phyloP scores from a whole-genome alignment of 805 yeast genomes.

The Metschnikowia vanudenii region DNA sequence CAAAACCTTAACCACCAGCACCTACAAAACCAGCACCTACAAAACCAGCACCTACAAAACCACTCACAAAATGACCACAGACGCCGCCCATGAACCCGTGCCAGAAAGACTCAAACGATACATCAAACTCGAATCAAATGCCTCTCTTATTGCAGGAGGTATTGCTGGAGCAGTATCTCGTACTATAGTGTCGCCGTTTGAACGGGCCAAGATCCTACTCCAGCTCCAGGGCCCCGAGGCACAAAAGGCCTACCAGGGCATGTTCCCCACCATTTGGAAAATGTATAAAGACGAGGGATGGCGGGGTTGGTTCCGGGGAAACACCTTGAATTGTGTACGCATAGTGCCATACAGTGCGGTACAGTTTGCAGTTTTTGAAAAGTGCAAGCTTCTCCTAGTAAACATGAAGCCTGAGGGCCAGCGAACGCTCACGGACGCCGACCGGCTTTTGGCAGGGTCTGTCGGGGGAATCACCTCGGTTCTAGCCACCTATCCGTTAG shows the following conservation, averaged over 20 bases:
- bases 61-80: conserved; percentile 1
- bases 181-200: conserved; percentile 93
- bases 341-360: conserved; percentile 94
- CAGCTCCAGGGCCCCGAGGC: conserved; percentile 77
- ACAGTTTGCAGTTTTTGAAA: conserved; percentile 83
- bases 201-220: conserved; percentile 85
- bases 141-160: conserved; percentile 73
- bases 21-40: too few relatives aligned
- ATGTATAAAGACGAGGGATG: conserved; percentile 92
- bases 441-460: conserved; percentile 74
- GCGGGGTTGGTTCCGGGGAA: conserved; percentile 86
- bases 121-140: conserved; percentile 49
- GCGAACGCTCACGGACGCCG: conserved; percentile 44
- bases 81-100: neutral
- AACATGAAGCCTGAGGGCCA: conserved; percentile 24
- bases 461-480: conserved; percentile 81
- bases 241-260: conserved; percentile 57
- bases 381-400: conserved; percentile 44
- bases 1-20: too few relatives aligned
- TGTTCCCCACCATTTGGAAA: conserved; percentile 67
- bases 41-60: neutral
- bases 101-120: conserved; percentile 17
- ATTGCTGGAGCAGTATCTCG: conserved; percentile 78
- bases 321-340: conserved; percentile 83
- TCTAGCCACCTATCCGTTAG: conserved; percentile 85